These are phyloP conservation scores for Neolentinus lepideus DNA, from an alignment of 1,284 basidiomycete species.

Conservation along the genomic window DNA sequence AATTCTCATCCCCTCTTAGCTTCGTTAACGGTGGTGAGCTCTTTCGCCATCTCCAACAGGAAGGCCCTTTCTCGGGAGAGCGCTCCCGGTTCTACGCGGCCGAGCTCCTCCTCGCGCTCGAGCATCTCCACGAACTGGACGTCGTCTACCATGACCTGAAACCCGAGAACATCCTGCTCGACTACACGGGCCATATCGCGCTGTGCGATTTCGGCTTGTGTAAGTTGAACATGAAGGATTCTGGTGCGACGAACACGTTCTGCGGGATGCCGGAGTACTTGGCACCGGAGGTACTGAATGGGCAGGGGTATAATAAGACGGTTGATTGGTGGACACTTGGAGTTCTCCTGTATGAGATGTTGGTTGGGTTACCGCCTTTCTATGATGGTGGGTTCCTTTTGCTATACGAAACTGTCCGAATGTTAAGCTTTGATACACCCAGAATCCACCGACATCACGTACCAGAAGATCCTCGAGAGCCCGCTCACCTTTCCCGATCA, in stretches of 20 bases:
- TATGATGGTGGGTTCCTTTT: constrained; percentile 69
- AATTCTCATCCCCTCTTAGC: constrained; percentile 27
- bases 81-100: constrained; percentile 94
- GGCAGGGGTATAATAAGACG: constrained; percentile 92
- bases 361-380: constrained; percentile 90
- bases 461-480: constrained; percentile 93
- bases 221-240: constrained; percentile 98
- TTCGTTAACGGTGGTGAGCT: constrained; percentile 98
- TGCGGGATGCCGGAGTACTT: constrained; percentile 97
- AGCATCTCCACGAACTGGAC: constrained; percentile 94
- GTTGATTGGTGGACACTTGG: constrained; percentile 99
- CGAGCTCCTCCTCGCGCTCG: constrained; percentile 89
- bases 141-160: constrained; percentile 90
- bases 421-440: no score
- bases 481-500: constrained; percentile 92
- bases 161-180: constrained; percentile 95
- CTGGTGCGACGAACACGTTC: constrained; percentile 97
- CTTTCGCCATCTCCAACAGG: constrained; percentile 95
- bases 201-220: constrained; percentile 98
- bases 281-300: constrained; percentile 91
- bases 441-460: constrained; percentile 94
- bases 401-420: no score
- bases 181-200: constrained; percentile 97
- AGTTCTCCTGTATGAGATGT: constrained; percentile 96
- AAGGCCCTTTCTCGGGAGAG: constrained; percentile 94